Percentiles rank a stretch among this genome's conserved stretches.
phyloP scores from a whole-genome alignment of 305 asterid genomes.

The Ajuga reptans region DNA sequence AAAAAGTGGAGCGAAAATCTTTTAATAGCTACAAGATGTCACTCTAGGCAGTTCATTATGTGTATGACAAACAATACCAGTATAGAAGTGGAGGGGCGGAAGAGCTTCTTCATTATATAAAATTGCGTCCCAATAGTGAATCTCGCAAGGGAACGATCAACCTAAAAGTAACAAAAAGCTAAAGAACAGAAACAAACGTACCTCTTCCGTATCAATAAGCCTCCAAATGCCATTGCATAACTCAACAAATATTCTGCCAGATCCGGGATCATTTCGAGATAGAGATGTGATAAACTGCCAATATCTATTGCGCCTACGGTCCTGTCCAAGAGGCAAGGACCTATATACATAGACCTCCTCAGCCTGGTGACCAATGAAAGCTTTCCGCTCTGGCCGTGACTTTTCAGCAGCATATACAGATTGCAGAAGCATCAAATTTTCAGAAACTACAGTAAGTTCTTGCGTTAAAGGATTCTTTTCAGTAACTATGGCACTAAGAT shows the following conservation, averaged over 20 bases:
- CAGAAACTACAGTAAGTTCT: conserved; percentile 37
- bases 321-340: conserved; percentile 85
- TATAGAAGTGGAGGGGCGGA: background rate
- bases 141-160: background rate
- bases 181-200: conserved; percentile 17
- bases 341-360: conserved; percentile 72
- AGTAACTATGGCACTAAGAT: conserved; percentile 25
- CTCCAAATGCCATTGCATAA: conserved; percentile 57
- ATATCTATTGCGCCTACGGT: conserved; percentile 71
- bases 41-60: background rate
- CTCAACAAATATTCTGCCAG: conserved; percentile 74
- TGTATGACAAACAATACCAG: background rate
- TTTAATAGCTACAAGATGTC: background rate
- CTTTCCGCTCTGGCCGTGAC: conserved; percentile 63
- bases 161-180: background rate
- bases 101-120: background rate
- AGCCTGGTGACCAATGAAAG: conserved; percentile 55
- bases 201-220: conserved; percentile 73
- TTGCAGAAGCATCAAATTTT: conserved; percentile 45
- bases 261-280: conserved; percentile 72
- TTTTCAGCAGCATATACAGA: conserved; percentile 55
- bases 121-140: background rate
- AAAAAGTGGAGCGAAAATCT: background rate
- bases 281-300: conserved; percentile 72
- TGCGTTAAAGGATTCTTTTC: conserved; percentile 38